Conservation (phyloP, 2,329 filamentous ascomycete species). For the Gaeumannomyces tritici region DNA sequence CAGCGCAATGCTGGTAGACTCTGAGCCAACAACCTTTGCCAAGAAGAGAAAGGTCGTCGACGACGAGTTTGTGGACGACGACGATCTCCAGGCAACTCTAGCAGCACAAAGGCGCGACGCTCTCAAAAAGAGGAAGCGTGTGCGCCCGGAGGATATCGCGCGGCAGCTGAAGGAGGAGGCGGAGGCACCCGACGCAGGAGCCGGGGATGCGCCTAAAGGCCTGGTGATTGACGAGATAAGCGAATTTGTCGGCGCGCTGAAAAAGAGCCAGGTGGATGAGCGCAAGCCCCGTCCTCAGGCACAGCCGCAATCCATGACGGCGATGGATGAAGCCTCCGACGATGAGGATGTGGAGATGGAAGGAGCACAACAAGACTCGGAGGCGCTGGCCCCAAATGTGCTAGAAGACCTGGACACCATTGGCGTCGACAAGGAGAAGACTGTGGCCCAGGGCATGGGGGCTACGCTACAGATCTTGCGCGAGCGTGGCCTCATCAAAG, state of each 20-base stretch:
- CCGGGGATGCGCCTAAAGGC: slow-evolving; percentile 42
- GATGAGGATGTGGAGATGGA: slow-evolving; percentile 41
- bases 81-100: slow-evolving; percentile 80
- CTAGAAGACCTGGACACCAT: slow-evolving; percentile 49
- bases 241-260: slow-evolving; percentile 83
- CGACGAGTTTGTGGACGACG: slow-evolving; percentile 74
- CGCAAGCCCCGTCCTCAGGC: slow-evolving; percentile 37
- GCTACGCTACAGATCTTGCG: slow-evolving; percentile 73
- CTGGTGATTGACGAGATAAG: slow-evolving; percentile 93
- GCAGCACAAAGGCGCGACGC: slow-evolving; percentile 74
- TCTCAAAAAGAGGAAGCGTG: slow-evolving; percentile 85
- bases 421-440: slow-evolving; percentile 69
- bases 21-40: slow-evolving; percentile 29
- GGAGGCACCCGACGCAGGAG: slow-evolving; percentile 35
- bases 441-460: slow-evolving; percentile 67
- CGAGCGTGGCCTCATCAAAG: slow-evolving; percentile 72
- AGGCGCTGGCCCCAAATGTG: slow-evolving; percentile 27
- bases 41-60: slow-evolving; percentile 59
- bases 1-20: slow-evolving; percentile 70
- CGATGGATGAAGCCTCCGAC: slow-evolving; percentile 33
- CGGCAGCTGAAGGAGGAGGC: slow-evolving; percentile 64
- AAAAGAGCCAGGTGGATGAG: slow-evolving; percentile 49
- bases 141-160: slow-evolving; percentile 77
- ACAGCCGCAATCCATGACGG: slow-evolving; percentile 26
- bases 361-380: slow-evolving; percentile 35